Evolutionary conservation across 495 filamentous ascomycete genomes (phyloP).

Genomic region (Bombardia bombarda): DNA sequence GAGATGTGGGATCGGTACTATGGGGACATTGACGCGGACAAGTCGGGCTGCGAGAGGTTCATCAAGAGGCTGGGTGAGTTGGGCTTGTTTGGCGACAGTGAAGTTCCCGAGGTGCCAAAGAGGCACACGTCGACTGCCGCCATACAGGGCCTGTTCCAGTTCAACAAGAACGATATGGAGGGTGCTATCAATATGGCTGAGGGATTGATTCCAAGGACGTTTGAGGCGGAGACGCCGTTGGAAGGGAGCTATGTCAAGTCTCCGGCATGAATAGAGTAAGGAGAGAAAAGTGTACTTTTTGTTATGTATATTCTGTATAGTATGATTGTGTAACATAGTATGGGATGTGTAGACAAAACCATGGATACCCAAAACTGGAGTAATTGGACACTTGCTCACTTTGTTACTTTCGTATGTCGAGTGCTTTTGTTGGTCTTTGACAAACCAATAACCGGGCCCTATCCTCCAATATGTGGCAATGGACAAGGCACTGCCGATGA

Average conservation of each 20-base stretch:
- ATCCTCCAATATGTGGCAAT: no score
- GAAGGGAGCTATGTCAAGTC: constrained; percentile 19
- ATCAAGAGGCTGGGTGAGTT: constrained; percentile 39
- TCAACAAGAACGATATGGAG: constrained; percentile 84
- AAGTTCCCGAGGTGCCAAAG: constrained; percentile 32
- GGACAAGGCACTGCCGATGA: no score
- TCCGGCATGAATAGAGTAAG: constrained; percentile 15
- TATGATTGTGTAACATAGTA: neutral
- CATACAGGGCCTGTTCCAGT: constrained; percentile 87
- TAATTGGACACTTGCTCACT: no score
- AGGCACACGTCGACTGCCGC: constrained; percentile 73
- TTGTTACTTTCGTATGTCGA: no score
- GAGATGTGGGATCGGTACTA: constrained; percentile 96
- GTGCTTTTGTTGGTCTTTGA: no score
- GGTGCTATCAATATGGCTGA: constrained; percentile 78
- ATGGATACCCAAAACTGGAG: no score
- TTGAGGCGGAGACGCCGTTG: constrained; percentile 32
- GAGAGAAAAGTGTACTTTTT: neutral
- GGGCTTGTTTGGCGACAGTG: constrained; percentile 33
- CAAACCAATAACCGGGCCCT: no score
- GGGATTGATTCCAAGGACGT: constrained; percentile 47
- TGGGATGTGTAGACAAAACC: no score
- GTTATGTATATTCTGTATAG: constrained; percentile 5
- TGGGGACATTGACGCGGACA: constrained; percentile 63
- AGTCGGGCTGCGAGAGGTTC: constrained; percentile 46